Evolutionary conservation across 805 yeast species (phyloP).

Genomic region (Yarrowia bubula): DNA sequence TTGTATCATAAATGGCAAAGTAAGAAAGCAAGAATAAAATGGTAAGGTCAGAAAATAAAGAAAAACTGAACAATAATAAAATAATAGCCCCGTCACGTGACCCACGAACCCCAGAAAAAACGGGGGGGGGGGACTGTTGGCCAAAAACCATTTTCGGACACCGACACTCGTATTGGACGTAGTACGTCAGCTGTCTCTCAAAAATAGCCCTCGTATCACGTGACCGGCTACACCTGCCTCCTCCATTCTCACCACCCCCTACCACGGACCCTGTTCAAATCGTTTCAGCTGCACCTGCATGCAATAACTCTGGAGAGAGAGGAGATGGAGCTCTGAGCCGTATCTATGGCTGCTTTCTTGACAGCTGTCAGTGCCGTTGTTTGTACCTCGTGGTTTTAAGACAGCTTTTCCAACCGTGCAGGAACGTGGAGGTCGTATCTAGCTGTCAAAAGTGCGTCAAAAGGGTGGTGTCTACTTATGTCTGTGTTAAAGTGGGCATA

Average conservation of each 20-base stretch:
- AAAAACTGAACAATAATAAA: too few relatives aligned
- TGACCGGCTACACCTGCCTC: not conserved
- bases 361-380: too few relatives aligned
- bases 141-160: too few relatives aligned
- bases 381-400: too few relatives aligned
- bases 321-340: not conserved
- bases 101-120: not conserved
- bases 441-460: too few relatives aligned
- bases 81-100: not conserved
- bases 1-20: not conserved
- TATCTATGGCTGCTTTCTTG: not conserved
- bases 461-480: too few relatives aligned
- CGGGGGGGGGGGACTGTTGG: too few relatives aligned
- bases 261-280: not conserved
- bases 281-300: constrained; percentile 1
- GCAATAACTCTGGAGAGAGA: not conserved
- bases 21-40: not conserved
- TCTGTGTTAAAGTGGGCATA: too few relatives aligned
- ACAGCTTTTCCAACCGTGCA: too few relatives aligned
- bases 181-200: not conserved
- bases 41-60: too few relatives aligned
- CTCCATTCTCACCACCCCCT: not conserved
- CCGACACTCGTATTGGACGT: not conserved
- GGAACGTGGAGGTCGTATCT: too few relatives aligned
- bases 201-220: not conserved